Evolutionary conservation across 371 early-diverging fungal species (phyloP).

Genomic region (Haplosporangium sp.): DNA sequence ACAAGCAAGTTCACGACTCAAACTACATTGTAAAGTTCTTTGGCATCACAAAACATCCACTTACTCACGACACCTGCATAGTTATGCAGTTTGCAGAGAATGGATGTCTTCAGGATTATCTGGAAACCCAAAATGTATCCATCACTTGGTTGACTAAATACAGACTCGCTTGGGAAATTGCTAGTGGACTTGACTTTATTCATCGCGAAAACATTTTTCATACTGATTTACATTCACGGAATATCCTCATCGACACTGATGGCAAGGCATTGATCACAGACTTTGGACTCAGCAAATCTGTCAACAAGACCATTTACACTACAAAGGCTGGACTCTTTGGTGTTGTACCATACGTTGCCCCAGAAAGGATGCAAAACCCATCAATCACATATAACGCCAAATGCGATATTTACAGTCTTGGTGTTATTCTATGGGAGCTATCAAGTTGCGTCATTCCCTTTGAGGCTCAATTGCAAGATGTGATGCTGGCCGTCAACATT

Average conservation of each 20-base stretch:
- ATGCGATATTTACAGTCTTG: slow-evolving; percentile 66
- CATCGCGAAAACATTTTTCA: slow-evolving; percentile 94
- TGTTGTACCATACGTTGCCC: slow-evolving; percentile 69
- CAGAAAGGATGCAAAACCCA: slow-evolving; percentile 61
- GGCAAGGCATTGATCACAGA: slow-evolving; percentile 54
- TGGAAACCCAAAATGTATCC: slow-evolving; percentile 51
- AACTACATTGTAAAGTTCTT: slow-evolving; percentile 56
- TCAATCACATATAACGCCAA: slow-evolving; percentile 60
- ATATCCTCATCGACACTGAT: slow-evolving; percentile 79
- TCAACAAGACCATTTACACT: slow-evolving; percentile 55
- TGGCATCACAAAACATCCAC: slow-evolving; percentile 54
- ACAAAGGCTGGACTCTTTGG: slow-evolving; percentile 56
- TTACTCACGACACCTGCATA: slow-evolving; percentile 55
- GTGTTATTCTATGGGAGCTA: slow-evolving; percentile 66
- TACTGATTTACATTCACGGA: slow-evolving; percentile 97
- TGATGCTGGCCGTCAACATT: slow-evolving; percentile 56
- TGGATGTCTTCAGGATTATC: slow-evolving; percentile 54
- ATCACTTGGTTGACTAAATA: slow-evolving; percentile 53
- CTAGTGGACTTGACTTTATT: slow-evolving; percentile 53
- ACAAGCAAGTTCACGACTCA: slow-evolving; percentile 54
- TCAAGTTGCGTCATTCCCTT: slow-evolving; percentile 58
- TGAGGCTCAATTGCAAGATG: slow-evolving; percentile 52
- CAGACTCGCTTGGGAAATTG: slow-evolving; percentile 49
- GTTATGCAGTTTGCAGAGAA: slow-evolving; percentile 57
- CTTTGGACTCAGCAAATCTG: slow-evolving; percentile 53